phyloP scores from a whole-genome alignment of 164 flowering plant genomes.

The Houttuynia cordata region DNA sequence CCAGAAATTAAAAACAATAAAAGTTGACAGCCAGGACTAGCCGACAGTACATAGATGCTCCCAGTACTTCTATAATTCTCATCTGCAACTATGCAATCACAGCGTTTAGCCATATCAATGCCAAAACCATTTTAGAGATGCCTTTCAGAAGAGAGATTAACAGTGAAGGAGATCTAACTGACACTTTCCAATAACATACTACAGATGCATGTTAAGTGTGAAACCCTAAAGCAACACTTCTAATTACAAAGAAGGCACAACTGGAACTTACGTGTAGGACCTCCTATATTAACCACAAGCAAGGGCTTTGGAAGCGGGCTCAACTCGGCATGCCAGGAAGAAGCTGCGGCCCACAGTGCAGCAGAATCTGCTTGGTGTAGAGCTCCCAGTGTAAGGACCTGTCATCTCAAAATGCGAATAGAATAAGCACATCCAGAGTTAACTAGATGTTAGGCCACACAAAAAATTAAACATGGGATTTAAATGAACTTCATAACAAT shows the following conservation, averaged over 20 bases:
- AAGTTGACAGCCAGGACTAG: not conserved
- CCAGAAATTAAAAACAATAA: not conserved
- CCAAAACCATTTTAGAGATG: too few species aligned
- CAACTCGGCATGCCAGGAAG: constrained; percentile 84
- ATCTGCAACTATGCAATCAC: too few species aligned
- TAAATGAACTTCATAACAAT: too few species aligned
- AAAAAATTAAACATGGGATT: too few species aligned
- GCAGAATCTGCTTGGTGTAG: constrained; percentile 78
- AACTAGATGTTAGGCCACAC: too few species aligned
- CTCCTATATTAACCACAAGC: constrained; percentile 85
- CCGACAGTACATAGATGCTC: not conserved
- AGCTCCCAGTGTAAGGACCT: constrained; percentile 89
- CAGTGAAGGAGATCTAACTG: too few species aligned
- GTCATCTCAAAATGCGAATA: constrained; percentile 23
- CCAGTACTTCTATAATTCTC: too few species aligned
- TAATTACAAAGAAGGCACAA: not conserved
- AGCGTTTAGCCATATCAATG: too few species aligned
- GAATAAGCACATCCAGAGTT: not conserved
- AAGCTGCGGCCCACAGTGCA: constrained; percentile 70
- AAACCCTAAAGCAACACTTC: not conserved
- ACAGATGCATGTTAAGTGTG: not conserved
- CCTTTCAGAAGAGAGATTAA: too few species aligned
- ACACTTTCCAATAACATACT: not conserved
- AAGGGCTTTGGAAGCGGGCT: constrained; percentile 84
- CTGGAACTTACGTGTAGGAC: constrained; percentile 61